phyloP scores from a whole-genome alignment of 768 basidiomycete genomes.

The Amanita brunnescens region DNA sequence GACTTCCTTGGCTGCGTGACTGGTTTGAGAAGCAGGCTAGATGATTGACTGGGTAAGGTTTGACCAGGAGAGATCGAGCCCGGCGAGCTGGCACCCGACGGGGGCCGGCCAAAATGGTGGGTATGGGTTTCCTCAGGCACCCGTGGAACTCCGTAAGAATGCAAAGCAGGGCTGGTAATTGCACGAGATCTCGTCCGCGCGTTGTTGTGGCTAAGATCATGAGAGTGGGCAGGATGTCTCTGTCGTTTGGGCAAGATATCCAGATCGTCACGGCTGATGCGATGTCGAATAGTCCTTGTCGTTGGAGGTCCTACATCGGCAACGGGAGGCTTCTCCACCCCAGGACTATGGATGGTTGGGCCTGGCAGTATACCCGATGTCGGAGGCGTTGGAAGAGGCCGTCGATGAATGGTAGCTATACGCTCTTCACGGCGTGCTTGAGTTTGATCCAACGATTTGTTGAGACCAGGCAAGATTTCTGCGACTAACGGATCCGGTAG shows the following conservation, averaged over 20 bases:
- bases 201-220: constrained; percentile 4
- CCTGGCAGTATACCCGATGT: background rate
- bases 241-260: background rate
- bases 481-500: constrained; percentile 1
- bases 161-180: background rate
- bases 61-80: background rate
- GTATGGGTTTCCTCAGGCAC: background rate
- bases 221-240: background rate
- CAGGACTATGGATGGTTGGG: background rate
- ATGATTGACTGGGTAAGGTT: background rate
- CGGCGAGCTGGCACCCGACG: background rate
- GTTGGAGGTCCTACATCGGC: background rate
- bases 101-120: background rate
- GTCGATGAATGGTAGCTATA: background rate
- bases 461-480: background rate
- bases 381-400: constrained; percentile 3
- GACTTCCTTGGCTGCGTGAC: background rate
- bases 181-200: background rate
- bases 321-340: background rate
- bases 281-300: constrained; percentile 5
- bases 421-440: background rate
- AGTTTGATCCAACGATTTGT: background rate
- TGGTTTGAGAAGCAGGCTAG: background rate
- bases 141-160: background rate
- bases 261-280: background rate